These are phyloP conservation scores for Silybum marianum DNA, from an alignment of 129 eudicot genomes.

Conservation along the genomic window DNA sequence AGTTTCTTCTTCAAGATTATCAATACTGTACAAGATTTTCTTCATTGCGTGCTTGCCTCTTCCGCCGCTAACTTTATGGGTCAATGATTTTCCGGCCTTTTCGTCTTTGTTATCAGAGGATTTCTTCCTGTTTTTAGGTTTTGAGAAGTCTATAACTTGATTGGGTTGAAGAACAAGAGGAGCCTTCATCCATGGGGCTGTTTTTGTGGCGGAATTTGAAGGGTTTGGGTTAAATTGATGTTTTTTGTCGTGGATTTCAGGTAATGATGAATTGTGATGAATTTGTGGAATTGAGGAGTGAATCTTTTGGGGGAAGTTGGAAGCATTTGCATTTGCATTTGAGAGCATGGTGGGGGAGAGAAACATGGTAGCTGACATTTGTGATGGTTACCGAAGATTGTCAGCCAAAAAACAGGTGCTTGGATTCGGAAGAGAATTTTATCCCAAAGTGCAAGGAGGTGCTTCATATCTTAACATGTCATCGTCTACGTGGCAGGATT, in stretches of 20 bases:
- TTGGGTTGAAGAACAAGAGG: conserved; percentile 67
- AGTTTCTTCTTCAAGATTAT: conserved; percentile 56
- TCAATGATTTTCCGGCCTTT: conserved; percentile 37
- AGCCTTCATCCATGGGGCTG: conserved; percentile 96
- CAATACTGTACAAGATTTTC: conserved; percentile 59
- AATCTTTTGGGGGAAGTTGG: conserved; percentile 17
- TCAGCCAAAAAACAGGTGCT: conserved; percentile 6
- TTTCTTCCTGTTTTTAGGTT: conserved; percentile 37
- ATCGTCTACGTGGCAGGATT: conserved; percentile 26
- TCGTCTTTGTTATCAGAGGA: conserved; percentile 27
- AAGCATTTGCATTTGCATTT: no score
- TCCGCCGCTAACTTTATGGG: conserved; percentile 71
- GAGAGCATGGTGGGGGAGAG: conserved; percentile 48
- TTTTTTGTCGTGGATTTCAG: conserved; percentile 13
- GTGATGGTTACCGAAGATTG: conserved; percentile 17
- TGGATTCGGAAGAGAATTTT: not conserved
- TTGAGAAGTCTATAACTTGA: conserved; percentile 53
- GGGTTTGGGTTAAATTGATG: conserved; percentile 26
- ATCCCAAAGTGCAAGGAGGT: conserved; percentile 17
- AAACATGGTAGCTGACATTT: conserved; percentile 57
- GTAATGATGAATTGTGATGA: conserved; percentile 26
- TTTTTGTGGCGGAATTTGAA: conserved; percentile 34
- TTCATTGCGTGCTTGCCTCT: conserved; percentile 81
- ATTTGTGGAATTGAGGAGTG: conserved; percentile 35
- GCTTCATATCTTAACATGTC: conserved; percentile 21